A percentile compares a stretch with the other conserved stretches of the same genome.
These are phyloP conservation scores for Pneumocystis sp. DNA, from an alignment of 1,139 yeast species.

Conservation along the genomic window DNA sequence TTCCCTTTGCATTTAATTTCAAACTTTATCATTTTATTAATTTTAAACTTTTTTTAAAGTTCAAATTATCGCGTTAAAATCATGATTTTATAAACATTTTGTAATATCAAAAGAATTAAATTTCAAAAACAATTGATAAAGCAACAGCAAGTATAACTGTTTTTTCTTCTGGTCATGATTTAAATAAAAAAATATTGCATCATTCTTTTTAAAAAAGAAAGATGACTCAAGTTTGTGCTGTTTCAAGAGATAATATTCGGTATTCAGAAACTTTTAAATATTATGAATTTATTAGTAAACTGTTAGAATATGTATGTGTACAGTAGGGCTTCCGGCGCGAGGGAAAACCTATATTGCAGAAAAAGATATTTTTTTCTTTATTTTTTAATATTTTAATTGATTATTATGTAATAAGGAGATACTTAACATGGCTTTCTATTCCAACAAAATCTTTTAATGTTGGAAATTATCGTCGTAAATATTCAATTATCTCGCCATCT, in stretches of 20 bases:
- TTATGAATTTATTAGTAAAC: not conserved
- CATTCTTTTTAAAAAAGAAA: not conserved
- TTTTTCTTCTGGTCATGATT: no score
- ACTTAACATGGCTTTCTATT: conserved; percentile 4
- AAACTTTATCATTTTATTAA: not conserved
- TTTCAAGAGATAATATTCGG: not conserved
- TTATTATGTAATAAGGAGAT: not conserved
- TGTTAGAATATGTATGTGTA: conserved; percentile 21
- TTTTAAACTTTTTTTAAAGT: not conserved
- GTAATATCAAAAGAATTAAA: not conserved
- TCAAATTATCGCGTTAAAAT: not conserved
- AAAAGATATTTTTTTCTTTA: not conserved
- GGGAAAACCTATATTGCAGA: conserved; percentile 35
- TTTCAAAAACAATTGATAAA: no score
- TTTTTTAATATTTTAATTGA: not conserved
- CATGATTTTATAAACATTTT: no score
- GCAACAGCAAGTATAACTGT: no score
- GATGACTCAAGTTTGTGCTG: not conserved
- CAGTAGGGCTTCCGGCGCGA: conserved; percentile 32
- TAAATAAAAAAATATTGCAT: no score
- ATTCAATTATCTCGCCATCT: conserved; percentile 11
- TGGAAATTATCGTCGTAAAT: conserved; percentile 7
- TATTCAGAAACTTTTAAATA: not conserved
- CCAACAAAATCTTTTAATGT: conserved; percentile 5
- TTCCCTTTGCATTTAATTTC: not conserved